These are phyloP conservation scores for Clavispora asparagi DNA, from an alignment of 805 yeast genomes.

Conservation along the genomic window DNA sequence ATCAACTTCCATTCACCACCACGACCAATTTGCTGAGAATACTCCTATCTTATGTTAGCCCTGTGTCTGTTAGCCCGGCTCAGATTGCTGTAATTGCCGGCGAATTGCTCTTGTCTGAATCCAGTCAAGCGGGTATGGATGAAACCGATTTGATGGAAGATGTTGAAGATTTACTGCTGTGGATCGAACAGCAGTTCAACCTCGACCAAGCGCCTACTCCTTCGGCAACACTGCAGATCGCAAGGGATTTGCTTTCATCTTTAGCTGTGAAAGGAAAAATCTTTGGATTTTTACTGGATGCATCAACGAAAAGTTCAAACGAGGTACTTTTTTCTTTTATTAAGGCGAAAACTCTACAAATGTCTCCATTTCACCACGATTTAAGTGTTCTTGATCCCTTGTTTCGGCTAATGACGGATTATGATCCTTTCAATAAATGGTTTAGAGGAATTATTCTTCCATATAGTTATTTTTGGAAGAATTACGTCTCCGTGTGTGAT, in stretches of 20 bases:
- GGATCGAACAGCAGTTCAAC: slow-evolving; percentile 4
- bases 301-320: neutral
- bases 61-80: slow-evolving; percentile 3
- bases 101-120: neutral
- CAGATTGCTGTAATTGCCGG: slow-evolving; percentile 3
- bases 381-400: slow-evolving; percentile 14
- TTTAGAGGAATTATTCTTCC: slow-evolving; percentile 23
- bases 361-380: slow-evolving; percentile 11
- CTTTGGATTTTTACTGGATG: neutral
- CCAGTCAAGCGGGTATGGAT: neutral
- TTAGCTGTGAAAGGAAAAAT: slow-evolving; percentile 1
- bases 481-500: slow-evolving; percentile 15
- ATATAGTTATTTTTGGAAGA: slow-evolving; percentile 24
- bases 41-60: slow-evolving; percentile 8
- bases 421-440: slow-evolving; percentile 22
- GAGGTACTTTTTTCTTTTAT: slow-evolving; percentile 7
- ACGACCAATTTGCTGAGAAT: slow-evolving; percentile 6
- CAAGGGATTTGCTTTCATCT: slow-evolving; percentile 3
- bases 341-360: slow-evolving; percentile 11
- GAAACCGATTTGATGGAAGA: slow-evolving; percentile 8
- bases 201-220: neutral
- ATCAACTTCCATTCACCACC: slow-evolving; percentile 4
- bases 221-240: slow-evolving; percentile 6
- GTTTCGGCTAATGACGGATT: slow-evolving; percentile 6
- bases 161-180: slow-evolving; percentile 3